Evolutionary conservation across 2,329 filamentous ascomycete genomes (phyloP), one percentile per base, ranked within the genome.

Genomic region (Triangularia setosa): DNA sequence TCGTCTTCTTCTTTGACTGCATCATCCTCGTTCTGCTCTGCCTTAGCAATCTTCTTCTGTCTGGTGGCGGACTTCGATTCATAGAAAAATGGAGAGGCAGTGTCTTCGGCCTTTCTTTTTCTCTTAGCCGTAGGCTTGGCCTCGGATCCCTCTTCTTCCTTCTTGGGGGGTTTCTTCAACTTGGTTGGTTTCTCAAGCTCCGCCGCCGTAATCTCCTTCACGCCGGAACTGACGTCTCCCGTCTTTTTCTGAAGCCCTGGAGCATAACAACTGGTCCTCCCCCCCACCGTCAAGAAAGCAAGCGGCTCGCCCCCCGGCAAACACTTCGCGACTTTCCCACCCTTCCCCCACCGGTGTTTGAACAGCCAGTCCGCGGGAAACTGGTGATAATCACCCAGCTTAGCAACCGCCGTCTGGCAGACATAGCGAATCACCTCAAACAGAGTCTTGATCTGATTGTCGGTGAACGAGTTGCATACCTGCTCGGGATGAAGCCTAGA

Each of bases 351-450:
- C 25, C 93, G 86, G 74, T 96, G 83, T 67, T 90, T 89, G 80
- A 96, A 96, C 11, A 96, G 80, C 92, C 95, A 99, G 66, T 93
- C 83, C 4, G 90, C 82, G 0, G 95, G 95, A 67, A 98, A 97
- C 72, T 90, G 81, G 44, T 90, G 88, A 21, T 91, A 93, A 68
- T 98, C 93, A 2, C 87, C 92, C 5, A 97, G 83, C 25, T 88
- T 81, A 58, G 91, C 91, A 21, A 94, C 88, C 0, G 94, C 91
- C 0, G 87, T 90, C 65, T 89, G 84, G 74, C 92, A 97, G 8
- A 99, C 89, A 67, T 91, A 87, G 64, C 90, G 83, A 53, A 97
- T 88, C 0, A 88, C 84, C 8, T 87, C 81, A 75, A 95, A 89
- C 1, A 99, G 80, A 44, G 81, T 82, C 68, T 85, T 83, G 67